phyloP scores from a whole-genome alignment of 805 yeast species.

The Saccharomycopsis schoenii region DNA sequence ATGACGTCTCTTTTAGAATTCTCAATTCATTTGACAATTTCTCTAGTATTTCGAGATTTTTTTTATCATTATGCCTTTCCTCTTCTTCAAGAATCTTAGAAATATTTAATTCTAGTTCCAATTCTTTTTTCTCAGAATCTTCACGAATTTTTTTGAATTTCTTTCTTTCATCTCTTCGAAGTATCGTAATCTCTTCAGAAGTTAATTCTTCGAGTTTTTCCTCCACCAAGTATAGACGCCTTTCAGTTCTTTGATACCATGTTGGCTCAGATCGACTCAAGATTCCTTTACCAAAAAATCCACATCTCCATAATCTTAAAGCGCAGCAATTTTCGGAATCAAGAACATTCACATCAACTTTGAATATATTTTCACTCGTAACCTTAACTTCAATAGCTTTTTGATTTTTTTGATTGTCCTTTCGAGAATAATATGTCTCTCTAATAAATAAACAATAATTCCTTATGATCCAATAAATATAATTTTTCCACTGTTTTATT shows the following conservation, averaged over 20 bases:
- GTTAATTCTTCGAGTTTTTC: constrained; percentile 26
- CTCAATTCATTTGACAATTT: constrained; percentile 17
- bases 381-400: background rate
- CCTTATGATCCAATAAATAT: background rate
- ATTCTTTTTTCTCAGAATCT: constrained; percentile 42
- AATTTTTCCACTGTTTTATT: constrained; percentile 13
- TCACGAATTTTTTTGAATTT: constrained; percentile 64
- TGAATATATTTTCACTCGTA: constrained; percentile 27
- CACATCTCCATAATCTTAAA: constrained; percentile 62
- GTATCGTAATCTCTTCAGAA: constrained; percentile 69
- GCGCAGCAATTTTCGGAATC: constrained; percentile 28
- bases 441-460: background rate
- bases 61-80: constrained; percentile 23
- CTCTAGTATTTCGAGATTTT: constrained; percentile 22
- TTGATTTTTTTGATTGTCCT: background rate
- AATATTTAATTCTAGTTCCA: constrained; percentile 27
- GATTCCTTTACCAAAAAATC: constrained; percentile 91
- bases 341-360: constrained; percentile 28
- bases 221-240: constrained; percentile 40
- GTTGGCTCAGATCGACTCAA: constrained; percentile 88
- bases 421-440: background rate
- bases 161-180: constrained; percentile 61
- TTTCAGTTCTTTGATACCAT: constrained; percentile 61
- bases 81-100: constrained; percentile 3
- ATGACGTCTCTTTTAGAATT: constrained; percentile 1